A percentile compares a stretch with the other conserved stretches of the same genome.
Evolutionary conservation across 768 basidiomycete species (phyloP).

Genomic region (Suillus hirtellus): DNA sequence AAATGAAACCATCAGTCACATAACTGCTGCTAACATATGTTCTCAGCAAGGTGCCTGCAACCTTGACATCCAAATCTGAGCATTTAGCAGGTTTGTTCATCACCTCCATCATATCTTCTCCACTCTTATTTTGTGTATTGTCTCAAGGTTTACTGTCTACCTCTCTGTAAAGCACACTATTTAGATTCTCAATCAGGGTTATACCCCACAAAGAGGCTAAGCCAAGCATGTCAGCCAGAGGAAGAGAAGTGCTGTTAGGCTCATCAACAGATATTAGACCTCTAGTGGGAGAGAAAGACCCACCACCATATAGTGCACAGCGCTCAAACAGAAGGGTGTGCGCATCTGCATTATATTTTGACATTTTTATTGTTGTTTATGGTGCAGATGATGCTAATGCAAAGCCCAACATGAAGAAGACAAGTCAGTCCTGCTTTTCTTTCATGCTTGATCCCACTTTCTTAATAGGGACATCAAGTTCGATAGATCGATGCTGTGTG

Average conservation of each 20-base stretch:
- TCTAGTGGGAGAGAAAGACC: neutral
- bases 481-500: no score
- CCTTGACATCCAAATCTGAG: neutral
- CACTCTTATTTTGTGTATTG: neutral
- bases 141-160: neutral
- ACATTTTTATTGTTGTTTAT: no score
- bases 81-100: neutral
- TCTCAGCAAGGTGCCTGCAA: neutral
- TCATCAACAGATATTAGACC: neutral
- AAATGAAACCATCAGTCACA: no score
- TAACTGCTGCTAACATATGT: no score
- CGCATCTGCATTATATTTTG: no score
- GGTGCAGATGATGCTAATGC: no score
- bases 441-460: no score
- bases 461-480: no score
- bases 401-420: no score
- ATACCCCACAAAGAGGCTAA: neutral
- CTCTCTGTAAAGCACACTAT: neutral
- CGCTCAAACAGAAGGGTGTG: no score
- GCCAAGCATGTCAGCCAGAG: neutral
- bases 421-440: no score
- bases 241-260: neutral
- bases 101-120: neutral
- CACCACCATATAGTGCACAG: neutral
- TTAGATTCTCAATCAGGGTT: neutral